Conservation (phyloP, 257 asterid species). For the Solanum dulcamara region DNA sequence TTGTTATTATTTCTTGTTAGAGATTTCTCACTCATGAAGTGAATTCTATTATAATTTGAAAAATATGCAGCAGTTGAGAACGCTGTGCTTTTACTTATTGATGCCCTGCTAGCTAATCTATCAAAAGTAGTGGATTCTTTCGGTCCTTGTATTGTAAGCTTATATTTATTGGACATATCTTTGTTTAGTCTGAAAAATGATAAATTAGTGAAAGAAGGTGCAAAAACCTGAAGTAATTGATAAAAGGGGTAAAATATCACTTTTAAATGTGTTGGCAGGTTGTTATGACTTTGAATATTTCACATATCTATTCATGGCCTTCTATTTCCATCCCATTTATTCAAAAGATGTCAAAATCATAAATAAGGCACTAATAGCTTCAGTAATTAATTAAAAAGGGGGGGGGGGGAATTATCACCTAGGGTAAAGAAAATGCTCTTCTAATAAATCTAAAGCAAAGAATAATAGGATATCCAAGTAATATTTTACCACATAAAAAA, state of each 20-base stretch:
- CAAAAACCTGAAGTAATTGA: background rate
- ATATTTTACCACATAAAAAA: background rate
- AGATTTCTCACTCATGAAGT: background rate
- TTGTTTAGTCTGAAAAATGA: background rate
- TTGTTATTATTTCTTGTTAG: background rate
- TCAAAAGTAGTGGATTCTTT: background rate
- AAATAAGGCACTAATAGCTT: background rate
- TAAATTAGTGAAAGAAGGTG: background rate
- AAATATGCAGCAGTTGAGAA: background rate
- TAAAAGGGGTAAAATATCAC: background rate
- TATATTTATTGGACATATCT: background rate
- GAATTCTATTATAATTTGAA: background rate
- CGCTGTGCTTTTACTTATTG: background rate
- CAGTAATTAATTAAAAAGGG: background rate
- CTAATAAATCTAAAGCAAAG: background rate
- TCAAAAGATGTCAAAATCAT: background rate
- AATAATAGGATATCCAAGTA: background rate
- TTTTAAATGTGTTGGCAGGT: background rate
- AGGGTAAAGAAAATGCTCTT: background rate
- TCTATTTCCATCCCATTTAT: background rate
- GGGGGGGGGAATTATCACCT: background rate
- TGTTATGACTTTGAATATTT: background rate
- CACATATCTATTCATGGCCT: background rate
- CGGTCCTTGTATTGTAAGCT: background rate
- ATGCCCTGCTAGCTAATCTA: background rate